Percentiles rank a stretch among this genome's conserved stretches.
Conservation (phyloP, 768 basidiomycete species). For the Trametes villosa region DNA sequence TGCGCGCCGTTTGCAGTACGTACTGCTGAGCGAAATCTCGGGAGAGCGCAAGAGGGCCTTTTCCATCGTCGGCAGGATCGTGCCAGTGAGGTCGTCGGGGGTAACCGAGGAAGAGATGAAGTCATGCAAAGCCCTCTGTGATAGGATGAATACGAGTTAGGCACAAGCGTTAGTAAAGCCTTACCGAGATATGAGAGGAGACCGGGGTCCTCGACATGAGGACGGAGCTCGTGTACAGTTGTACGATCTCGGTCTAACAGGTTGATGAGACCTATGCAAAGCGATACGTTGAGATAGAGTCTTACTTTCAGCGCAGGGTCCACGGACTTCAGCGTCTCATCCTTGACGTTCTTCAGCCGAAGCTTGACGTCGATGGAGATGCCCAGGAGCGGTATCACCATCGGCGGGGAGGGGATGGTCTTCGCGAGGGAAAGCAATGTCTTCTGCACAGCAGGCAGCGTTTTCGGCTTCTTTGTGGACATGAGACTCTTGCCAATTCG, state of each 20-base stretch:
- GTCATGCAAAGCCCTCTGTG: conserved; percentile 59
- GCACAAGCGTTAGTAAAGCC: conserved; percentile 27
- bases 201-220: conserved; percentile 70
- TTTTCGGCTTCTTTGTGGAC: conserved; percentile 40
- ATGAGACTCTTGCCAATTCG: not conserved
- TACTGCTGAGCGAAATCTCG: conserved; percentile 72
- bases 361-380: conserved; percentile 71
- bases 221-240: conserved; percentile 61
- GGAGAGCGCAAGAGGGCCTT: conserved; percentile 83
- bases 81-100: conserved; percentile 52
- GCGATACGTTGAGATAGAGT: not conserved
- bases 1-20: conserved; percentile 24
- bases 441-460: conserved; percentile 54
- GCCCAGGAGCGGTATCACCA: conserved; percentile 60
- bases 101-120: conserved; percentile 61
- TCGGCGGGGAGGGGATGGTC: conserved; percentile 46
- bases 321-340: conserved; percentile 46
- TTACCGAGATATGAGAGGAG: conserved; percentile 61
- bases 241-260: conserved; percentile 57
- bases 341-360: conserved; percentile 61
- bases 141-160: conserved; percentile 12
- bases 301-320: conserved; percentile 52
- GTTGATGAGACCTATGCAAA: not conserved
- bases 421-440: conserved; percentile 58
- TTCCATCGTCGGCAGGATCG: conserved; percentile 74